Base-by-base conservation (phyloP, 2,329 filamentous ascomycete genomes). In the Uncinocarpus reesii region DNA sequence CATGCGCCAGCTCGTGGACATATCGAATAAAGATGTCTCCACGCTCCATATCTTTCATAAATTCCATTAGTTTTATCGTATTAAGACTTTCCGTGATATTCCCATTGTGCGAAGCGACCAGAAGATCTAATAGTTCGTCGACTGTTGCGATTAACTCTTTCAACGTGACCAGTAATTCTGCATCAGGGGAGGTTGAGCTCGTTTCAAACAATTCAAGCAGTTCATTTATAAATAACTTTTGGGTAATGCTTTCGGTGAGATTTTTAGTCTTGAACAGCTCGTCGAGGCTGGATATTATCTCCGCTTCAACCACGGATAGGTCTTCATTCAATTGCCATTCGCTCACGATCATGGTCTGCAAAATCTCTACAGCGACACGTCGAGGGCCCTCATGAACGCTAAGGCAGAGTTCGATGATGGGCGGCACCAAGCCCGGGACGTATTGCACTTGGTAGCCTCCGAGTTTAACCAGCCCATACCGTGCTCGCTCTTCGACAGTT, bases 391-490 rank as follows among this genome's bases (percentile, higher is more conserved):
- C 87, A 57, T 98, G 92, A 3, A 96, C 88, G 61, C 90, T 96
- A 48, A 98, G 74, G 62, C 92, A 98, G 7, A 98, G 76, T 65
- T 93, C 87, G 20, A 96, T 85, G 43, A 96, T 92, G 0, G 89
- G 88, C 1, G 84, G 83, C 6, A 98, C 88, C 4, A 98, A 75
- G 10, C 84, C 82, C 4, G 93, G 92, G 24, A 98, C 92, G 64
- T 96, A 98, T 68, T 96, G 92, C 16, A 98, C 92, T 67, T 98
- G 92, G 61, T 95, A 98, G 1, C 92, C 92, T 50, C 92, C 93
- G 74, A 96, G 84, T 63, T 83, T 89, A 47, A 79, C 74, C 48
- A 96, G 70, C 0, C 84, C 84, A 60, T 89, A 96, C 21, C 83
- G 78, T 49, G 76, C 73, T 54, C 79, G 77, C 62, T 95, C 89